These are phyloP conservation scores for Aspergillus ochraceus DNA, from an alignment of 2,329 filamentous ascomycete species.

Conservation along the genomic window DNA sequence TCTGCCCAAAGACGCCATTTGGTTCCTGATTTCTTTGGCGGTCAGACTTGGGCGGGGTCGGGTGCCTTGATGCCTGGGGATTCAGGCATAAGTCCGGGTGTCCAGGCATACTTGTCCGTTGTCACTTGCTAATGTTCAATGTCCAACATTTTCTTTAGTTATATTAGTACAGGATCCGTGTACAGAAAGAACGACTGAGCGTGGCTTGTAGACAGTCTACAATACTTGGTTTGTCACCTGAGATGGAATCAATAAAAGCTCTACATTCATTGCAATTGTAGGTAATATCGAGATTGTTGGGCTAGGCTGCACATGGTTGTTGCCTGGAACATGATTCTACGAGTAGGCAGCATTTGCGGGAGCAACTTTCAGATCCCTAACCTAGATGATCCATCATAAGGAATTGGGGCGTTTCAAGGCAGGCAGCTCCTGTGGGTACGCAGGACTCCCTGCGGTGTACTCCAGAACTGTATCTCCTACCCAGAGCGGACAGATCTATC, in stretches of 20 bases:
- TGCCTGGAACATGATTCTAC: neutral
- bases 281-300: neutral
- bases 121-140: no score
- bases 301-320: neutral
- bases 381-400: neutral
- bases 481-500: neutral
- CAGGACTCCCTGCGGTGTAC: neutral
- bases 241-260: no score
- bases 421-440: neutral
- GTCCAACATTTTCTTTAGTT: no score
- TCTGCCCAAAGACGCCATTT: neutral
- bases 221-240: no score
- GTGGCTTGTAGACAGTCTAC: no score
- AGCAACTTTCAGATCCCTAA: neutral
- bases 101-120: no score
- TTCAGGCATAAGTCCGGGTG: neutral
- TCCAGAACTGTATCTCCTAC: neutral
- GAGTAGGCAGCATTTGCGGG: neutral
- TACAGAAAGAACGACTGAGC: no score
- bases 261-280: neutral
- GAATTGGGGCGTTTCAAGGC: neutral
- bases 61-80: neutral
- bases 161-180: no score
- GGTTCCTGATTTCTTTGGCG: neutral
- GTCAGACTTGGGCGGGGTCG: neutral